Conservation (phyloP, 1,284 basidiomycete genomes). For the Farysia itapuensis region DNA sequence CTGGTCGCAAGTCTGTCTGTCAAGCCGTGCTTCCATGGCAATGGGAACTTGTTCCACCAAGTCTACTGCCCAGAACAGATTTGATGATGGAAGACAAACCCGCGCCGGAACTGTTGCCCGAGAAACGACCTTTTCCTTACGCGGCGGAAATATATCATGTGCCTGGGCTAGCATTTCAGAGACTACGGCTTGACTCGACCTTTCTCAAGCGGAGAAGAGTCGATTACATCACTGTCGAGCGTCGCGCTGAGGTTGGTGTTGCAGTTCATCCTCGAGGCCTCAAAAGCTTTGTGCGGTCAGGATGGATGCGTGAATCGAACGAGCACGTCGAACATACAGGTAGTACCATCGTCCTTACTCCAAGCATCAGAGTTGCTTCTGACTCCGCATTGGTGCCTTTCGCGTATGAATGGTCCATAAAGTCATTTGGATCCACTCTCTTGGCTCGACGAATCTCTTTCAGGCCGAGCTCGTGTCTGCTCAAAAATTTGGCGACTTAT, state of each 20-base stretch:
- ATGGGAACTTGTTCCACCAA: conserved; percentile 37
- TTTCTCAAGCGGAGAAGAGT: conserved; percentile 23
- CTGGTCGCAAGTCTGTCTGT: conserved; percentile 8
- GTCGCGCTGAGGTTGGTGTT: conserved; percentile 12
- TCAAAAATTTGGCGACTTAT: conserved; percentile 14
- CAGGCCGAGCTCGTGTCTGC: conserved; percentile 20
- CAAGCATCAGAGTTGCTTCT: conserved; percentile 3
- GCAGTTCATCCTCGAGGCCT: conserved; percentile 19
- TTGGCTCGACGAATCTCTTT: conserved; percentile 37
- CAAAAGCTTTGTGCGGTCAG: conserved; percentile 27
- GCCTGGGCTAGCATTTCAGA: conserved; percentile 27
- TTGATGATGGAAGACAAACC: conserved; percentile 4
- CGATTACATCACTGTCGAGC: conserved; percentile 41
- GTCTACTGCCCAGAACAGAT: conserved; percentile 23
- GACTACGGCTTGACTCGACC: conserved; percentile 26
- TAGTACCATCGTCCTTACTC: conserved; percentile 4
- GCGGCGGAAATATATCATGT: conserved; percentile 34
- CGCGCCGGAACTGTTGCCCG: conserved; percentile 3
- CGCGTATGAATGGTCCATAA: conserved; percentile 28
- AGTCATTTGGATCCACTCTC: conserved; percentile 35
- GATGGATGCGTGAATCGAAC: conserved; percentile 28
- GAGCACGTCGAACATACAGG: conserved; percentile 8
- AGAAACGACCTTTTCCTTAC: conserved; percentile 23
- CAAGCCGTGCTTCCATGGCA: conserved; percentile 34
- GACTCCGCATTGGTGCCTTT: conserved; percentile 7